A percentile compares a stretch with the other conserved stretches of the same genome.
phyloP scores from a whole-genome alignment of 805 yeast genomes.

The Lachancea nothofagi region DNA sequence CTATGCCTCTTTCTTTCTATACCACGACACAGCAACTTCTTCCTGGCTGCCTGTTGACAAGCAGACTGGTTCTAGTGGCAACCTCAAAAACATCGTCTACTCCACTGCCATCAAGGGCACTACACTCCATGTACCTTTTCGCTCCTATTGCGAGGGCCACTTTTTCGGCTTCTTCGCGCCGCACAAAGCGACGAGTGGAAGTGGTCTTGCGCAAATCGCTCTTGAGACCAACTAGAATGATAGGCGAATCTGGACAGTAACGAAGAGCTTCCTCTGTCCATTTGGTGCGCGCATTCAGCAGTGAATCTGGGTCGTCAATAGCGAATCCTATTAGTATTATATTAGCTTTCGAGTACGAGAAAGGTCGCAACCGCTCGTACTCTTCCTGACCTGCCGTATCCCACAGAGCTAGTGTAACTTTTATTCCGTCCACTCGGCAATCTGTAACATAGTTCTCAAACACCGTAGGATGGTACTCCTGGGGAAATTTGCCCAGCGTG shows the following conservation, averaged over 20 bases:
- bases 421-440: constrained; percentile 89
- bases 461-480: constrained; percentile 89
- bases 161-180: constrained; percentile 50
- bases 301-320: constrained; percentile 75
- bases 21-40: constrained; percentile 35
- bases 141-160: constrained; percentile 81
- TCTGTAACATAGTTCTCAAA: constrained; percentile 93
- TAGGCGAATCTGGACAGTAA: constrained; percentile 77
- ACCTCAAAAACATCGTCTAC: constrained; percentile 91
- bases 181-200: constrained; percentile 44
- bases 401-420: constrained; percentile 85
- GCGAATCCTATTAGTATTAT: constrained; percentile 84
- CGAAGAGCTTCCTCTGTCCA: constrained; percentile 83
- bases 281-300: constrained; percentile 74
- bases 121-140: constrained; percentile 75
- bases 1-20: constrained; percentile 1
- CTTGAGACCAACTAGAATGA: constrained; percentile 75
- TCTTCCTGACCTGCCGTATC: constrained; percentile 98
- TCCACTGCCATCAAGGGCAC: constrained; percentile 89
- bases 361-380: constrained; percentile 81
- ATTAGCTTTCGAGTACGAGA: constrained; percentile 83
- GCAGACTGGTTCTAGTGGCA: constrained; percentile 78
- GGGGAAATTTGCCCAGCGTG: constrained; percentile 88
- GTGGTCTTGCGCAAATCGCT: constrained; percentile 60
- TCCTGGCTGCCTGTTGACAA: constrained; percentile 45